Conservation (phyloP, 2,329 filamentous ascomycete genomes). For the Verruconis gallopava region DNA sequence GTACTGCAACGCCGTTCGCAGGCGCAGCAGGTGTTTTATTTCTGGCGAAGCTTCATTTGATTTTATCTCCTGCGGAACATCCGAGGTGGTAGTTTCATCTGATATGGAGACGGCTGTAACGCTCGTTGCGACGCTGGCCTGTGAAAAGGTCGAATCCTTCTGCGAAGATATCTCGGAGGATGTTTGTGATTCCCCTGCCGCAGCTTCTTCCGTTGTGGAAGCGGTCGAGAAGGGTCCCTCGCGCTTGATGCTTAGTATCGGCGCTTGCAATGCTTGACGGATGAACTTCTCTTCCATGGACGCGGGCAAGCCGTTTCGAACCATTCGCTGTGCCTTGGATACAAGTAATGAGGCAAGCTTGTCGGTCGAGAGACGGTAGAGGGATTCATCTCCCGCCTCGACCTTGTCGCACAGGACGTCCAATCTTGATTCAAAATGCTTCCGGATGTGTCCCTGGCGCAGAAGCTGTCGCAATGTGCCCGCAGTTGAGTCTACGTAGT, state of each 20-base stretch:
- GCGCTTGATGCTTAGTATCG: constrained; percentile 55
- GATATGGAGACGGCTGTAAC: constrained; percentile 13
- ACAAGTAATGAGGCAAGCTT: constrained; percentile 57
- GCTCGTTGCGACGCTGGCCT: constrained; percentile 23
- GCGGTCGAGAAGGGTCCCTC: constrained; percentile 33
- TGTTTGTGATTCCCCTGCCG: constrained; percentile 15
- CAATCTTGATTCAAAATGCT: constrained; percentile 50
- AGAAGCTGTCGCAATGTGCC: constrained; percentile 49
- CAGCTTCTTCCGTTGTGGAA: background rate
- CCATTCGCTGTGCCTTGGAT: constrained; percentile 58
- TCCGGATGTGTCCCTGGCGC: constrained; percentile 25
- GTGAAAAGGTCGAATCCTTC: background rate
- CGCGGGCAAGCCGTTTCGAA: constrained; percentile 49
- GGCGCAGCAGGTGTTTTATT: constrained; percentile 47
- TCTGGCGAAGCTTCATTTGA: constrained; percentile 18
- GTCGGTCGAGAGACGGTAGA: constrained; percentile 60
- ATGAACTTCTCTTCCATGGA: constrained; percentile 84
- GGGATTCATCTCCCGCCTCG: constrained; percentile 60
- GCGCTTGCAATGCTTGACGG: constrained; percentile 59
- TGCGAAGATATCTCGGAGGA: background rate
- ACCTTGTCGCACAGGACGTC: constrained; percentile 65
- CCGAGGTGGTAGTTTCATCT: constrained; percentile 1
- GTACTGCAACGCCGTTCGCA: constrained; percentile 52
- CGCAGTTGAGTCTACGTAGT: constrained; percentile 52
- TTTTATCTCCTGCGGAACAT: constrained; percentile 13